phyloP scores from a whole-genome alignment of 2,329 filamentous ascomycete species.

The Hypoxylon sp. region DNA sequence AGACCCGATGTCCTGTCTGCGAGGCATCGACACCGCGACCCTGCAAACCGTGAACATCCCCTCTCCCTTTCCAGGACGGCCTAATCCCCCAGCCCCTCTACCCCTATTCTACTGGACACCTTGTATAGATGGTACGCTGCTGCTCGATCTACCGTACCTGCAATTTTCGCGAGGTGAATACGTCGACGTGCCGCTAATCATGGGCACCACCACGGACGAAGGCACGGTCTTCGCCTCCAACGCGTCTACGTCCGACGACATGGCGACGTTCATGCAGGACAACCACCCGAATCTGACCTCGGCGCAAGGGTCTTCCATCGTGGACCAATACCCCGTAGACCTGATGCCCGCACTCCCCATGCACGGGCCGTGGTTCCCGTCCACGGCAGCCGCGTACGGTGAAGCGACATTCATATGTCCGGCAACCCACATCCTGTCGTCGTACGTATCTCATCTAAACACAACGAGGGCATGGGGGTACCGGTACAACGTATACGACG shows the following conservation, averaged over 20 bases:
- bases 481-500: constrained; percentile 65
- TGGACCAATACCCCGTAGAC: constrained; percentile 57
- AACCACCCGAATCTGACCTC: constrained; percentile 63
- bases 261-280: constrained; percentile 60
- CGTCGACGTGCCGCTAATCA: constrained; percentile 61
- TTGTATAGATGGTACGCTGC: constrained; percentile 63
- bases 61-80: constrained; percentile 58
- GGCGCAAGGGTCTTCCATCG: constrained; percentile 56
- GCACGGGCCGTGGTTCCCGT: constrained; percentile 61
- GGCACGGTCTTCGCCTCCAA: constrained; percentile 63
- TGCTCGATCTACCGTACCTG: constrained; percentile 60
- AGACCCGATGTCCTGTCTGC: constrained; percentile 61
- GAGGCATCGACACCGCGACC: constrained; percentile 52
- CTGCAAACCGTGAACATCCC: constrained; percentile 61
- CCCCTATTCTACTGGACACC: constrained; percentile 66
- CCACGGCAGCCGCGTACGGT: constrained; percentile 55
- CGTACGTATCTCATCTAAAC: constrained; percentile 43
- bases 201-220: constrained; percentile 62
- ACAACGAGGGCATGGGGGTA: constrained; percentile 60
- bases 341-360: constrained; percentile 54
- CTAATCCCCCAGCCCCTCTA: constrained; percentile 54
- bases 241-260: constrained; percentile 54
- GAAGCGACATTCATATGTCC: constrained; percentile 61
- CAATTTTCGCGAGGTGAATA: constrained; percentile 60
- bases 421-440: constrained; percentile 55